phyloP scores from a whole-genome alignment of 345 rosid genomes.

The Eucalyptus pauciflora region DNA sequence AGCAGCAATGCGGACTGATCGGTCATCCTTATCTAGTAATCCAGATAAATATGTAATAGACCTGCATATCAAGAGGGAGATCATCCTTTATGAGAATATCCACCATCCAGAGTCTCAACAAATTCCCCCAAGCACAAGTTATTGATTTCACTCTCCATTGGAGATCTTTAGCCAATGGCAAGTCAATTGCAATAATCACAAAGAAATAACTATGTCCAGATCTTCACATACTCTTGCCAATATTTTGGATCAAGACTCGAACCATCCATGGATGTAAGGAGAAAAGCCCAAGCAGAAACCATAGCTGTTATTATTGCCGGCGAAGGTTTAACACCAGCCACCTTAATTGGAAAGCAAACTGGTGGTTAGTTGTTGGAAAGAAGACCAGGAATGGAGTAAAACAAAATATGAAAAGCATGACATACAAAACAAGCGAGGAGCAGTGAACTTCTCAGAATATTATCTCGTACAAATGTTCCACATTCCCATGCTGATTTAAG shows the following conservation, averaged over 20 bases:
- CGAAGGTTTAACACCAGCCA: slow-evolving; percentile 51
- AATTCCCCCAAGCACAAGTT: background rate
- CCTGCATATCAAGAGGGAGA: slow-evolving; percentile 26
- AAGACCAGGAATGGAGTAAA: background rate
- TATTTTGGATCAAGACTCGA: slow-evolving; percentile 49
- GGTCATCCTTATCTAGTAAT: slow-evolving; percentile 78
- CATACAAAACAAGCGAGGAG: background rate
- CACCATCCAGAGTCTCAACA: background rate
- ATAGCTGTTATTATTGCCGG: slow-evolving; percentile 46
- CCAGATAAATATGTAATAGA: slow-evolving; percentile 57
- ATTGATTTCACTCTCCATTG: background rate
- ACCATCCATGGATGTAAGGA: slow-evolving; percentile 54
- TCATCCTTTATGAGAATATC: background rate
- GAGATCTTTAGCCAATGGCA: background rate
- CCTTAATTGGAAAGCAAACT: slow-evolving; percentile 20
- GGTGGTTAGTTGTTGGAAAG: background rate
- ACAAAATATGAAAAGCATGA: background rate
- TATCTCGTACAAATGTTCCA: background rate
- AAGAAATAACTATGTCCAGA: background rate
- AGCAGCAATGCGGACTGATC: slow-evolving; percentile 83
- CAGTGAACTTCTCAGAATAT: background rate
- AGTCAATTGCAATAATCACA: background rate
- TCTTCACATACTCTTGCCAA: slow-evolving; percentile 59
- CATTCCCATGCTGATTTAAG: background rate
- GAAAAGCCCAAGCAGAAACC: slow-evolving; percentile 93